Base-by-base conservation (phyloP, 2,329 filamentous ascomycete genomes). In the Aspergillus terreus region DNA sequence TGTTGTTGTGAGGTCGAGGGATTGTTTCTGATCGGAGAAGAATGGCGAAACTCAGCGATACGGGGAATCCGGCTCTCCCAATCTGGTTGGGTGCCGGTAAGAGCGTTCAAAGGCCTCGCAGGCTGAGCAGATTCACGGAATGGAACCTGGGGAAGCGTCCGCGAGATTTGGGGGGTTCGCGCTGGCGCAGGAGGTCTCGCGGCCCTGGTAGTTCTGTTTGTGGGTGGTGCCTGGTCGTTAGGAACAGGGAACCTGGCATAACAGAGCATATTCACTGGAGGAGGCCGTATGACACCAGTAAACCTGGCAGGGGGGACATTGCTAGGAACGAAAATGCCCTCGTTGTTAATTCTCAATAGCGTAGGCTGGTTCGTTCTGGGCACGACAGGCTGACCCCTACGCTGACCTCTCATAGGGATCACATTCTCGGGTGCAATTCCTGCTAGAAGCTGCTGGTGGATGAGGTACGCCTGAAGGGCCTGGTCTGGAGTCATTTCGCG, bases 401-500 rank as follows among this genome's bases (percentile, higher is more conserved):
- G 9, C 9, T 35, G 45, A 12, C 32, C 35, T 25, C 32, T 27
- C 50, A 67, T 63, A 4, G 50, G 47, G 25, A 63, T 51, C 25
- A 69, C 38, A 7, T 62, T 17, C 4, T 63, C 48, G 4, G 52
- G 57, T 1, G 56, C 47, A 23, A 70, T 59, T 4, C 67, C 67
- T 9, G 58, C 65, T 9, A 67, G 15, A 6, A 62, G 44, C 47
- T 70, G 67, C 48, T 65, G 61, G 4, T 60, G 60, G 38, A 68
- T 54, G 12, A 70, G 55, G 42, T 61, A 65, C 4, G 50, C 53
- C 30, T 67, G 63, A 9, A 69, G 43, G 10, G 50, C 40, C 2
- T 55, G 27, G 5, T 52, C 46, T n/a, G 45, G 19, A 10, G 12
- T 32, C 40, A 47, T 33, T 42, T 42, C 40, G 40, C 27, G 27